Conservation (phyloP, 352 stramenopile species). For the Phytophthora litchii region DNA sequence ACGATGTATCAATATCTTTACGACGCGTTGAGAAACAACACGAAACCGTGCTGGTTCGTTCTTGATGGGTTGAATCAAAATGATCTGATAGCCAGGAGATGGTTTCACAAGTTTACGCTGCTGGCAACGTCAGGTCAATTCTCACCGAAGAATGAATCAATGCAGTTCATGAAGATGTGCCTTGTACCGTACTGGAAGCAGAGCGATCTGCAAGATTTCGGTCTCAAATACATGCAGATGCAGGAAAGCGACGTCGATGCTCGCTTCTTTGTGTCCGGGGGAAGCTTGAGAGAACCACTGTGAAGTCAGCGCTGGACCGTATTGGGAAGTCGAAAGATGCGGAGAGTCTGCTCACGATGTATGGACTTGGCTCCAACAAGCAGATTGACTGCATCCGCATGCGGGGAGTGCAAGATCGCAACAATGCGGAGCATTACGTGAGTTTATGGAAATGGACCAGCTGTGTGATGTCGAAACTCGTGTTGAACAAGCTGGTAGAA, state of each 20-base stretch:
- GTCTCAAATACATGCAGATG: background rate
- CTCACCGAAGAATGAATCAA: constrained; percentile 1
- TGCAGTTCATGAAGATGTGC: constrained; percentile 1
- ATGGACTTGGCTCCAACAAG: background rate
- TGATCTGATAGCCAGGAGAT: background rate
- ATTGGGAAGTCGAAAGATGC: background rate
- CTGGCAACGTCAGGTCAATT: constrained; percentile 13
- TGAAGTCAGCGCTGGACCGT: background rate
- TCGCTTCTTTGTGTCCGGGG: constrained; percentile 13
- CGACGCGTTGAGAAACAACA: background rate
- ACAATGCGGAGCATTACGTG: constrained; percentile 2
- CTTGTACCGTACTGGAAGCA: constrained; percentile 15
- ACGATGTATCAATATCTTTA: background rate
- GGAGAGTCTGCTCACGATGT: background rate
- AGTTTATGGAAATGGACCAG: background rate
- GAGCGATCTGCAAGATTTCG: constrained; percentile 3
- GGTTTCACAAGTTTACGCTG: background rate
- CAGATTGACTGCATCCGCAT: constrained; percentile 1
- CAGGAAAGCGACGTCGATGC: background rate
- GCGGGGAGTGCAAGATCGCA: background rate
- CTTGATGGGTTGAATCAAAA: constrained; percentile 9
- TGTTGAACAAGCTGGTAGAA: background rate
- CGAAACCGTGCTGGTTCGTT: too few species aligned
- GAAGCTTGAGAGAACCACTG: background rate
- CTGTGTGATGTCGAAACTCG: constrained; percentile 7